Evolutionary conservation across 1,284 basidiomycete genomes (phyloP).

Genomic region (Golubevia pallescens): DNA sequence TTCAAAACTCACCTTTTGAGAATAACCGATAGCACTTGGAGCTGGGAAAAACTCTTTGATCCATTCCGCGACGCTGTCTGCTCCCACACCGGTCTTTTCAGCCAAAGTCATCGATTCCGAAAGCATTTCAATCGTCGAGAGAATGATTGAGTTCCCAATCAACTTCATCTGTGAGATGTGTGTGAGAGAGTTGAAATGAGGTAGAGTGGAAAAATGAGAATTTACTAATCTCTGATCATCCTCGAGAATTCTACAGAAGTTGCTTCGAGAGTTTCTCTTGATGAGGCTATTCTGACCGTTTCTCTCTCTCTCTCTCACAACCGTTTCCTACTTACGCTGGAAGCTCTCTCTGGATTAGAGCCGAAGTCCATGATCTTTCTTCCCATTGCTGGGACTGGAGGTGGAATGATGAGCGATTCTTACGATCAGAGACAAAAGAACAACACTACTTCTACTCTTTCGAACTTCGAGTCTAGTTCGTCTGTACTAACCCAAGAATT

Average conservation of each 20-base stretch:
- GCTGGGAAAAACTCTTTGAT: slow-evolving; percentile 45
- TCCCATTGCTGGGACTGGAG: slow-evolving; percentile 74
- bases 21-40: slow-evolving; percentile 40
- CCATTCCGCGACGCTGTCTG: slow-evolving; percentile 67
- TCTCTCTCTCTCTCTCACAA: background rate
- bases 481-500: slow-evolving; percentile 69
- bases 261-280: background rate
- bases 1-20: slow-evolving; percentile 23
- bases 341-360: slow-evolving; percentile 79
- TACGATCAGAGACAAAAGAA: background rate
- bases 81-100: slow-evolving; percentile 81
- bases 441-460: too few species aligned
- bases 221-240: too few species aligned
- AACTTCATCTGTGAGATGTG: slow-evolving; percentile 79
- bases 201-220: background rate
- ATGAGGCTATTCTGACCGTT: background rate
- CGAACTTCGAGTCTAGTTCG: too few species aligned
- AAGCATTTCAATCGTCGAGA: slow-evolving; percentile 73
- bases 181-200: background rate
- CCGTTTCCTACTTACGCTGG: slow-evolving; percentile 24
- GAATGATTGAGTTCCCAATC: slow-evolving; percentile 66
- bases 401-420: background rate
- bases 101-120: slow-evolving; percentile 81
- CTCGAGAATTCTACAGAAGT: background rate
- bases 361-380: slow-evolving; percentile 74